A percentile compares a stretch with the other conserved stretches of the same genome.
phyloP scores from a whole-genome alignment of 805 yeast genomes.

The Monosporozyma siamensis region DNA sequence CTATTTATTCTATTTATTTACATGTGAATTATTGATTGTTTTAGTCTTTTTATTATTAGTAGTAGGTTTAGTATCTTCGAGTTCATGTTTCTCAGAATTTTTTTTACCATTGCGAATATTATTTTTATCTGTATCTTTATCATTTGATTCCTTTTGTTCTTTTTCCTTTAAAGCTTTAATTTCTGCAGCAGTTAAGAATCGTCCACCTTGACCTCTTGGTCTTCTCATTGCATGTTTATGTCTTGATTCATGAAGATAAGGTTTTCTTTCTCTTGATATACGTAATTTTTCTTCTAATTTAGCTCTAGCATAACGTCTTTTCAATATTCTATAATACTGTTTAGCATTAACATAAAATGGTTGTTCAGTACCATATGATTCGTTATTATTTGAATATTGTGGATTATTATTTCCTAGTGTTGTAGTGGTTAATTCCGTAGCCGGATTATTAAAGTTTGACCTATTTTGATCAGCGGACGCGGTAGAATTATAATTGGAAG shows the following conservation, averaged over 20 bases:
- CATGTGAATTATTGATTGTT: background rate
- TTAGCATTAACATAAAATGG: slow-evolving; percentile 97
- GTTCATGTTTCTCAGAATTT: background rate
- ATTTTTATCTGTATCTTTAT: background rate
- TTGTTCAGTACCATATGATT: slow-evolving; percentile 42
- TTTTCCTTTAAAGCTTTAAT: slow-evolving; percentile 47
- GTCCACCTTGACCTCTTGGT: slow-evolving; percentile 98
- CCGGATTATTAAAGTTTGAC: background rate
- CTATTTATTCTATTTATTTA: background rate
- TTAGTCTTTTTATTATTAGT: background rate
- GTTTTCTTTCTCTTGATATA: slow-evolving; percentile 82
- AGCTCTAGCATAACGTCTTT: slow-evolving; percentile 89
- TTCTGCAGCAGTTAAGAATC: slow-evolving; percentile 89
- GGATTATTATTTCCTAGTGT: background rate
- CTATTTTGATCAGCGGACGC: background rate
- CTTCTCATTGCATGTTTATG: slow-evolving; percentile 99
- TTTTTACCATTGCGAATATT: background rate
- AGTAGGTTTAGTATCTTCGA: background rate
- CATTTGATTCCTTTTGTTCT: slow-evolving; percentile 2
- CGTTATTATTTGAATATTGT: background rate
- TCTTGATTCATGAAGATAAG: slow-evolving; percentile 91
- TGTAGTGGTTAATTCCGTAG: background rate
- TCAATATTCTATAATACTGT: slow-evolving; percentile 89
- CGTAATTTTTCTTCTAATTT: slow-evolving; percentile 81
- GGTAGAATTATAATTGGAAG: too few relatives aligned